Percentiles rank a stretch among this genome's conserved stretches.
These are phyloP conservation scores for Colletotrichum spaethianum DNA, from an alignment of 2,329 filamentous ascomycete genomes.

Conservation along the genomic window DNA sequence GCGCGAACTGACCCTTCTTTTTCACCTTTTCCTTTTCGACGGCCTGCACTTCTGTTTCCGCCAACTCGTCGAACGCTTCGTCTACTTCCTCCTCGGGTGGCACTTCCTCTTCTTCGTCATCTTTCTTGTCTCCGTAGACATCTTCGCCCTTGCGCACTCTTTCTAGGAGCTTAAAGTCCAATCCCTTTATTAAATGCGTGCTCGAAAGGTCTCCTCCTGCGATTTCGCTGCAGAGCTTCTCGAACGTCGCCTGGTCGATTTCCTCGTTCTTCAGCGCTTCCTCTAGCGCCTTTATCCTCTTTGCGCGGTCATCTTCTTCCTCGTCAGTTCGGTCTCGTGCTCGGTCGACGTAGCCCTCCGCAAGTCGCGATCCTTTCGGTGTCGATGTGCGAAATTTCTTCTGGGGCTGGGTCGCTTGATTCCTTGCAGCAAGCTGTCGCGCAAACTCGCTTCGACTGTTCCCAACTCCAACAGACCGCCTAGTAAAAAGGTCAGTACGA, in stretches of 20 bases:
- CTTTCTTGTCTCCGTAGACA: constrained; percentile 62
- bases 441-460: constrained; percentile 78
- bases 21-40: constrained; percentile 68
- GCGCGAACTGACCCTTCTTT: constrained; percentile 74
- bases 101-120: constrained; percentile 46
- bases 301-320: constrained; percentile 68
- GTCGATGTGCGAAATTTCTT: constrained; percentile 85
- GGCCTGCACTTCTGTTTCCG: constrained; percentile 67
- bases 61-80: constrained; percentile 74
- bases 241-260: constrained; percentile 85
- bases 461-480: constrained; percentile 73
- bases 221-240: constrained; percentile 81
- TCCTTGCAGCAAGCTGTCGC: constrained; percentile 84
- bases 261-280: constrained; percentile 86
- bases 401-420: constrained; percentile 65
- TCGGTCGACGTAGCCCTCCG: constrained; percentile 87
- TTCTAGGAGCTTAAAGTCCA: constrained; percentile 87
- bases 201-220: constrained; percentile 84
- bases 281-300: constrained; percentile 83
- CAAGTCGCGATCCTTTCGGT: constrained; percentile 87
- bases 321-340: constrained; percentile 74
- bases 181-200: constrained; percentile 91
- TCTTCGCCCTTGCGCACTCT: constrained; percentile 79
- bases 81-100: constrained; percentile 67
- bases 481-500: constrained; percentile 53